Evolutionary conservation across 108 stramenopile genomes (phyloP), one percentile per base, ranked within the genome.

Genomic region (Thalassiosira profunda): DNA sequence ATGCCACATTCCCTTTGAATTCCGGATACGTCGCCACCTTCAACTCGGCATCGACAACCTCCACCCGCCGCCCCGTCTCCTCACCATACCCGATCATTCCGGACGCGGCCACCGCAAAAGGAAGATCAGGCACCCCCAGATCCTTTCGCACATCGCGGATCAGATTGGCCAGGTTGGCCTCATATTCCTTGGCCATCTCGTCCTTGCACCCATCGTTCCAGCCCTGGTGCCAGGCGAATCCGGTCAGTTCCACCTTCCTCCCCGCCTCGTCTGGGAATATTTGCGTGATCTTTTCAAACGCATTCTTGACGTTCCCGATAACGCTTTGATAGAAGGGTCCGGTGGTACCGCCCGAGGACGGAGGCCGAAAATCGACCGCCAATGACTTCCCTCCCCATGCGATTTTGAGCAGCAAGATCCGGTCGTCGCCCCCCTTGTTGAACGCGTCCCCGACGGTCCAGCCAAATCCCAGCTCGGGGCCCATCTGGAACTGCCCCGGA

Each of bases 361-460:
- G 81, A 7, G 81, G 81, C 11, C 81, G 63, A 43, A 72, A 83
- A 35, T 83, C 81, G 8, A 62, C 37, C 5, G 54, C 64, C 58
- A 83, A 66, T 7, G 54, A 30, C 44, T 31, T 67, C 2, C 81
- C 81, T 40, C 81, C 81, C 71, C 72, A 83, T n/a, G 81, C 81
- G 8, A 45, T 44, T 53, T 83, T 83, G 21, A 72, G 7, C 17
- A 83, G 59, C 21, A 83, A 55, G 7, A 83, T 54, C 15, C 47
- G 38, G 12, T 58, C 28, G 3, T 76, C 59, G 20, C 23, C 7
- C 44, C 23, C 23, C 14, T 6, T 18, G n/a, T 63, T 59, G 11
- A 60, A 5, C 10, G n/a, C 45, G 35, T 75, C 67, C n/a, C 61
- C 69, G 10, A 65, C 34, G 45, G 35, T 31, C 58, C 72, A 55